Evolutionary conservation across 768 basidiomycete genomes (phyloP).

Genomic region (Cyathus striatus): DNA sequence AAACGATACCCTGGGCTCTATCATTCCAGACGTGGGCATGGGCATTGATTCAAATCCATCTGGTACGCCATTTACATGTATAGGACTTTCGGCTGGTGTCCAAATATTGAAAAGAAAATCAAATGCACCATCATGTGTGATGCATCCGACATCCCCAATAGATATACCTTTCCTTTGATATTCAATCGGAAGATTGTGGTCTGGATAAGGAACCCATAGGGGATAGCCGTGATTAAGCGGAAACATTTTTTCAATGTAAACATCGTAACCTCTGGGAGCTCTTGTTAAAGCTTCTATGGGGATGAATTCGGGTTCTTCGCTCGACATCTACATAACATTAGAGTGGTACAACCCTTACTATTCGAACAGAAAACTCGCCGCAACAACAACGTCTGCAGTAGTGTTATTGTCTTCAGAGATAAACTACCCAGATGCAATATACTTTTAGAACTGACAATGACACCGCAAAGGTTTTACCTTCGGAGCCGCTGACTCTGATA

Average conservation of each 20-base stretch:
- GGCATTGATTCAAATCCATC: background rate
- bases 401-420: too few species aligned
- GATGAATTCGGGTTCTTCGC: background rate
- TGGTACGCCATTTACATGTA: constrained; percentile 3
- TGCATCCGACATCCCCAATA: constrained; percentile 11
- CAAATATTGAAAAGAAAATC: constrained; percentile 12
- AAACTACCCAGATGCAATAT: too few species aligned
- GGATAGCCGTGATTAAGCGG: constrained; percentile 2
- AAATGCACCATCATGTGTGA: constrained; percentile 10
- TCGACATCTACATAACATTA: too few species aligned
- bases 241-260: constrained; percentile 2
- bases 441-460: too few species aligned
- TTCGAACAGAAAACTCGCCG: too few species aligned
- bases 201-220: constrained; percentile 4
- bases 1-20: background rate
- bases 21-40: background rate
- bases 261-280: background rate
- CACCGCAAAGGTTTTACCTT: too few species aligned
- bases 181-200: background rate
- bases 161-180: constrained; percentile 2
- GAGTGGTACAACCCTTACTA: too few species aligned
- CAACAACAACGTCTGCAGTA: too few species aligned
- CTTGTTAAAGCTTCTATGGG: background rate
- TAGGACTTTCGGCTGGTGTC: constrained; percentile 5
- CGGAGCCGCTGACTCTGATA: too few species aligned